Evolutionary conservation across 306 rosid species (phyloP).

Genomic region (Abrus precatorius): DNA sequence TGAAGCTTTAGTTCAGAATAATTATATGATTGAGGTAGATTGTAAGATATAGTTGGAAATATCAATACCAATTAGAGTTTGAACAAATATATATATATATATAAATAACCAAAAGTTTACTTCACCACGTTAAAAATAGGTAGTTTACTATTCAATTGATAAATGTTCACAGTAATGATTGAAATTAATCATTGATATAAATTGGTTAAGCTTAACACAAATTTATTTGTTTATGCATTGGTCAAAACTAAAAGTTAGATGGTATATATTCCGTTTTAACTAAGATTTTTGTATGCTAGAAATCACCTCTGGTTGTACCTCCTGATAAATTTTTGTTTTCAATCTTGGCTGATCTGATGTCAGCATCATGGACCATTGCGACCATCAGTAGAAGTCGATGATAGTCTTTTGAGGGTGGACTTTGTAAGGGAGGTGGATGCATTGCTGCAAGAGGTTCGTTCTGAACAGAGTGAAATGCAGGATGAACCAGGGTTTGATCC

Average conservation of each 20-base stretch:
- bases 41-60: background rate
- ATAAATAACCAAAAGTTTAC: slow-evolving; percentile 22
- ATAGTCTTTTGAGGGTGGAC: slow-evolving; percentile 81
- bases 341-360: slow-evolving; percentile 34
- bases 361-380: slow-evolving; percentile 83
- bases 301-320: background rate
- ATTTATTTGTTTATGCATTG: slow-evolving; percentile 8
- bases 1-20: slow-evolving; percentile 15
- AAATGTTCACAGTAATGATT: background rate
- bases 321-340: background rate
- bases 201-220: slow-evolving; percentile 3
- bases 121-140: slow-evolving; percentile 17
- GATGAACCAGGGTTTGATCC: slow-evolving; percentile 67
- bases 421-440: slow-evolving; percentile 92
- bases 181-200: slow-evolving; percentile 16
- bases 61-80: background rate
- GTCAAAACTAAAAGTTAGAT: slow-evolving; percentile 29
- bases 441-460: slow-evolving; percentile 78
- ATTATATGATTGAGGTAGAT: slow-evolving; percentile 1
- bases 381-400: slow-evolving; percentile 71
- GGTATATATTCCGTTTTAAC: slow-evolving; percentile 19
- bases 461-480: slow-evolving; percentile 54
- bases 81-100: slow-evolving; percentile 8
- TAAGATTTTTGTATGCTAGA: background rate
- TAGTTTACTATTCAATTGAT: background rate